These are phyloP conservation scores for Magnaporthiopsis incrustans DNA, from an alignment of 2,329 filamentous ascomycete species.

Conservation along the genomic window DNA sequence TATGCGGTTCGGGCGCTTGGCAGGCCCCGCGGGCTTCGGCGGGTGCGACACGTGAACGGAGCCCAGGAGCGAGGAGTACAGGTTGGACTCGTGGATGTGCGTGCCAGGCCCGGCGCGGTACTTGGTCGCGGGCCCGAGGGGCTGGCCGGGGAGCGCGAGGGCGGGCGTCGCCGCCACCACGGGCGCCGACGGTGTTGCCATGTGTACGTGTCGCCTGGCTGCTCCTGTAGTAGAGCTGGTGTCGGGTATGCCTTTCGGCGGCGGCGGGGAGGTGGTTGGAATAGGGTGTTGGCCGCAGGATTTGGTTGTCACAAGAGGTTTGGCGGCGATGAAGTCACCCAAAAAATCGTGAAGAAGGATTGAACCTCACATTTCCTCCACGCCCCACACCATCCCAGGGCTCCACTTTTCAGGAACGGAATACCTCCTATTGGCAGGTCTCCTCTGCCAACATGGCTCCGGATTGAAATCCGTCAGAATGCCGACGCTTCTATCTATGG, in stretches of 20 bases:
- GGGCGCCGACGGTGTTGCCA: slow-evolving; percentile 13
- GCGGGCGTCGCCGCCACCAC: slow-evolving; percentile 22
- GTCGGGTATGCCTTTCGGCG: background rate
- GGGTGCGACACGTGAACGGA: slow-evolving; percentile 49
- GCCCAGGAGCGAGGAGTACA: slow-evolving; percentile 79
- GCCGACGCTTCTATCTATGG: too few relatives aligned
- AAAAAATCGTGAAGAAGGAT: too few relatives aligned
- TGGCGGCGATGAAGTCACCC: background rate
- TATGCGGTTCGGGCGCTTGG: slow-evolving; percentile 53
- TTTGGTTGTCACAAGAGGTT: background rate
- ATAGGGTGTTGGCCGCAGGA: too few relatives aligned
- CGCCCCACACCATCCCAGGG: too few relatives aligned
- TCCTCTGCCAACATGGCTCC: too few relatives aligned
- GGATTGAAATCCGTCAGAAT: too few relatives aligned
- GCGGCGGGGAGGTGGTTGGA: background rate
- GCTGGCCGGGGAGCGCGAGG: slow-evolving; percentile 73
- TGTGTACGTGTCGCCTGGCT: slow-evolving; percentile 5
- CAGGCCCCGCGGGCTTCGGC: slow-evolving; percentile 38
- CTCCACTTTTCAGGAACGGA: too few relatives aligned
- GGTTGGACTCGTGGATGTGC: slow-evolving; percentile 65
- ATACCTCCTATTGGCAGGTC: too few relatives aligned
- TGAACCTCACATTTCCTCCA: too few relatives aligned
- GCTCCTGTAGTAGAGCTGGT: background rate
- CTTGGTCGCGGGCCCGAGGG: slow-evolving; percentile 59
- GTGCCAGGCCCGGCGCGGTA: slow-evolving; percentile 75